Percentiles rank a stretch among this genome's conserved stretches.
These are phyloP conservation scores for Podila epicladia DNA, from an alignment of 192 early-diverging fungal species.

Conservation along the genomic window DNA sequence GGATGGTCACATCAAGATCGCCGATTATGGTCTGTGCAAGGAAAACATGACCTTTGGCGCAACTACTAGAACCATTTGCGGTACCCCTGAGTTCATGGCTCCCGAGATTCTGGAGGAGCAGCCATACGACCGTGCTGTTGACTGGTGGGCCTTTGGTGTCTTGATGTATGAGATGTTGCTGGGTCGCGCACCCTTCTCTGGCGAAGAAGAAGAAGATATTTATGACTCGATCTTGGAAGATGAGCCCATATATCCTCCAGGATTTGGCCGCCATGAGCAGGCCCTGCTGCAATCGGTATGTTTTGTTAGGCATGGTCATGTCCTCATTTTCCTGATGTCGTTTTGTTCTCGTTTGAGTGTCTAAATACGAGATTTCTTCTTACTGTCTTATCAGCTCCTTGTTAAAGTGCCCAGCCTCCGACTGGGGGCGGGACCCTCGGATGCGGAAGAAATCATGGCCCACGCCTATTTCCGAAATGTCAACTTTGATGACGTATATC, in stretches of 20 bases:
- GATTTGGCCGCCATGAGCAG: slow-evolving; percentile 55
- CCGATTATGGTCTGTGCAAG: slow-evolving; percentile 99
- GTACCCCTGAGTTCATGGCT: slow-evolving; percentile 99
- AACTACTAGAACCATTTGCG: slow-evolving; percentile 95
- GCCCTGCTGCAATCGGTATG: slow-evolving; percentile 60
- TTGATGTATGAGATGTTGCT: slow-evolving; percentile 92
- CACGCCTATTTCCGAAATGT: slow-evolving; percentile 83
- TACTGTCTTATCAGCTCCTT: slow-evolving; percentile 46
- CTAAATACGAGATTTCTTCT: background rate
- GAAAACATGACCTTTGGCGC: slow-evolving; percentile 89
- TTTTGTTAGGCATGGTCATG: background rate
- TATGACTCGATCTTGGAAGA: slow-evolving; percentile 97
- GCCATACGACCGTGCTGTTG: slow-evolving; percentile 93
- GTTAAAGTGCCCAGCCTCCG: slow-evolving; percentile 67
- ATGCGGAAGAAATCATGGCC: slow-evolving; percentile 75
- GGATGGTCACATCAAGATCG: slow-evolving; percentile 97
- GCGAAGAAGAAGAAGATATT: slow-evolving; percentile 98
- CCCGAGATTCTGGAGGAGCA: slow-evolving; percentile 97
- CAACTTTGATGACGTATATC: slow-evolving; percentile 82
- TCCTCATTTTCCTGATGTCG: background rate
- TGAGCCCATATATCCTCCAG: slow-evolving; percentile 87
- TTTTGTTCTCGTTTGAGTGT: background rate
- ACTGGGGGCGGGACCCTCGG: slow-evolving; percentile 66
- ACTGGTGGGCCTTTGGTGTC: slow-evolving; percentile 98
- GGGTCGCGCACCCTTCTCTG: slow-evolving; percentile 91